Percentiles rank a stretch among this genome's conserved stretches.
Evolutionary conservation across 2,329 filamentous ascomycete species (phyloP).

Genomic region (Rugonectria rugulosa): DNA sequence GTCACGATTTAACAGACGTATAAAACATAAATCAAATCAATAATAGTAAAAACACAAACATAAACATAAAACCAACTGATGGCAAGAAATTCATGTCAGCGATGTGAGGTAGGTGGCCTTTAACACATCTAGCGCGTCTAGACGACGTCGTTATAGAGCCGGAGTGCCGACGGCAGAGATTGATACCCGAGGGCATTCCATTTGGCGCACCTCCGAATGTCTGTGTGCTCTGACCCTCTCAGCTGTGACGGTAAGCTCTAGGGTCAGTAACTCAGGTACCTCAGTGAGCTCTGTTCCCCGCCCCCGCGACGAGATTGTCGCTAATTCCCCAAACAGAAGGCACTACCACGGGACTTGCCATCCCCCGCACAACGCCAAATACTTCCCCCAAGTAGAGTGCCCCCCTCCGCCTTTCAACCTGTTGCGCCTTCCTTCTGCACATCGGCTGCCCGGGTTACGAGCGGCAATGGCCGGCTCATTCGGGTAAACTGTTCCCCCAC

Average conservation of each 20-base stretch:
- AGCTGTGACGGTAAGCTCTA: not conserved
- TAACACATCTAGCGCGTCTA: too few relatives aligned
- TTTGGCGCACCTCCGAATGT: not conserved
- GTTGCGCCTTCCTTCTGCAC: not conserved
- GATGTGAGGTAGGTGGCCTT: not conserved
- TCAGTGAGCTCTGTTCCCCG: not conserved
- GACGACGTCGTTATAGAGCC: too few relatives aligned
- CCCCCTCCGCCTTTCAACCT: too few relatives aligned
- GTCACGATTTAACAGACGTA: conserved; percentile 23
- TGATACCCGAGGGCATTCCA: not conserved
- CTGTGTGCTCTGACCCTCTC: not conserved
- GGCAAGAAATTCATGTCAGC: too few relatives aligned
- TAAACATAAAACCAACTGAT: not conserved
- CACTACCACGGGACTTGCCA: conserved; percentile 11
- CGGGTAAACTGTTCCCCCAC: conserved; percentile 35
- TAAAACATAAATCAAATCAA: conserved; percentile 15
- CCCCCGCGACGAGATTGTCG: too few relatives aligned
- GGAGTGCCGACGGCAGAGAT: conserved; percentile 2
- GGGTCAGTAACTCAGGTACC: not conserved
- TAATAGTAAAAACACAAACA: not conserved
- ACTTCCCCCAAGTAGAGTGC: too few relatives aligned
- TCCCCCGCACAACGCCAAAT: conserved; percentile 30
- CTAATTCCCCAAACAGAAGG: not conserved
- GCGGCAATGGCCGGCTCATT: conserved; percentile 49
- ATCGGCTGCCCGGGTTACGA: conserved; percentile 39